Evolutionary conservation across 495 filamentous ascomycete genomes (phyloP).

Genomic region (Lophiostoma macrostomum): DNA sequence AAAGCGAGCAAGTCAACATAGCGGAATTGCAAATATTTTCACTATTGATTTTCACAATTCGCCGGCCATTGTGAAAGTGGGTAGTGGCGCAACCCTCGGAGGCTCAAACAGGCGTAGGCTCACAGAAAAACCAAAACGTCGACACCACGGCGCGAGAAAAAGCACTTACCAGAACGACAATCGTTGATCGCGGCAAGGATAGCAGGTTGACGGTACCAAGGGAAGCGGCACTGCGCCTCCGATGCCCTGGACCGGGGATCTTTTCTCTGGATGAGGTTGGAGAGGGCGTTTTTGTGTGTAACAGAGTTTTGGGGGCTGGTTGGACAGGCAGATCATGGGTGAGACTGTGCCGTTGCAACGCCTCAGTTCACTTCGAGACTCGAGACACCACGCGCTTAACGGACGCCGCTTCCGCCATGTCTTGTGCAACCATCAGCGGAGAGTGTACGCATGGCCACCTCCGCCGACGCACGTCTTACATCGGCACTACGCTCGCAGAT

Average conservation of each 20-base stretch:
- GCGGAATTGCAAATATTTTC: too few relatives aligned
- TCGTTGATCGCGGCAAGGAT: neutral
- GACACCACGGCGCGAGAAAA: neutral
- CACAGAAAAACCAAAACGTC: neutral
- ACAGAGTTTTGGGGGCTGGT: neutral
- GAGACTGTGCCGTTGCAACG: neutral
- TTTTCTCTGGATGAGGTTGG: neutral
- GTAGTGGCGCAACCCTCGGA: neutral
- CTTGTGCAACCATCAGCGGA: too few relatives aligned
- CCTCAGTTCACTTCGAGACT: too few relatives aligned
- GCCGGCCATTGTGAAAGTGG: neutral
- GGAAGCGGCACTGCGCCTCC: neutral
- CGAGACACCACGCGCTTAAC: too few relatives aligned
- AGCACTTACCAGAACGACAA: too few relatives aligned
- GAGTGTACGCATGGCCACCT: too few relatives aligned
- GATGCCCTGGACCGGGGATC: neutral
- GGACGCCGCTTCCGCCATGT: too few relatives aligned
- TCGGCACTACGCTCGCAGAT: too few relatives aligned
- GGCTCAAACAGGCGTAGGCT: slow-evolving; percentile 1
- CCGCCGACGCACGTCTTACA: too few relatives aligned
- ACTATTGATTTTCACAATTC: too few relatives aligned
- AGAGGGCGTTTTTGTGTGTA: neutral
- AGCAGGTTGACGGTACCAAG: neutral
- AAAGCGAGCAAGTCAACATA: too few relatives aligned
- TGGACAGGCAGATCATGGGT: neutral